Evolutionary conservation across 495 filamentous ascomycete species (phyloP), one percentile per base, ranked within the genome.

Genomic region (Polyplosphaeria fusca): DNA sequence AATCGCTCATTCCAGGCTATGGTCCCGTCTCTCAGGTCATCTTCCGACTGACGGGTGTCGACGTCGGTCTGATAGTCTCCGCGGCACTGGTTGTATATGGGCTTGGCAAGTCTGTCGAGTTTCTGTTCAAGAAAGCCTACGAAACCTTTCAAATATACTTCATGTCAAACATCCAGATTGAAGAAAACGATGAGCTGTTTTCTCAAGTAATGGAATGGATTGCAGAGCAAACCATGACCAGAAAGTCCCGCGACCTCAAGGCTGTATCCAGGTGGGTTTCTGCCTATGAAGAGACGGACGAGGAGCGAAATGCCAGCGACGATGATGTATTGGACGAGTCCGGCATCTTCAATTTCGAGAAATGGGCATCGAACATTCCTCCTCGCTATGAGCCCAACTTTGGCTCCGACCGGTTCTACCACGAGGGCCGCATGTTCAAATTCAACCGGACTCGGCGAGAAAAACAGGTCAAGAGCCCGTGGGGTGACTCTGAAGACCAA

Each of bases 1-100:
- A 91, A 56, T 75, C 80, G 23, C 77, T 91, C 67, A 82, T 91
- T 51, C 87, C 87, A 0, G 87, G 87, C 14, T 89, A 88, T 68
- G 77, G 82, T 1, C 66, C 86, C 58, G 72, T 88, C 47, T 83
- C 84, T 0, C 70, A 77, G 1, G 76, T 82, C 22, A 60, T 87
- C 4, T 69, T 79, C 5, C 79, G 80, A 23, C 78, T 82, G 49
- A 70, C 87, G 1, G 76, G 83, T 39, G 77, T 94, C 67, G 88
- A 94, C 63, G 71, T 89, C 12, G 83, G 82, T 42, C 48, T 83
- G n/a, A 84, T 88, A 67, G 76, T 91, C 35, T 85, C 86, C 1
- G 68, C 83, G 13, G 58, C 87, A 0, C 50, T 88, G 1, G 60
- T 80, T 0, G 19, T 74, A 14, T 76, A 66, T 51, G 67, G 69